Conservation (phyloP, 352 stramenopile species). For the Globisporangium viniferum region DNA sequence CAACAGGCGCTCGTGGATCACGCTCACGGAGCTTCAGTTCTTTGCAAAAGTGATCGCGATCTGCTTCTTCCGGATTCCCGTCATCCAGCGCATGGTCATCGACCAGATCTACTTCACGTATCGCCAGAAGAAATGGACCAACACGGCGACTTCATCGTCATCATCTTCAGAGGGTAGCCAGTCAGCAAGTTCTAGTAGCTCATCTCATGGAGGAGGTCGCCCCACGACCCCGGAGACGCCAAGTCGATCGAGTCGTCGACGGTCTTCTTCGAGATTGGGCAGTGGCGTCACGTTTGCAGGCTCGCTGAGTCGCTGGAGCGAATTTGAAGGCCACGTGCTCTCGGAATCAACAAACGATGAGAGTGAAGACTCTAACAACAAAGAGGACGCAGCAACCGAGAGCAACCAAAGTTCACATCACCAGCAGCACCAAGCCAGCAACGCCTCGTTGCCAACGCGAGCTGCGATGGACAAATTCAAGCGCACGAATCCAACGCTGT, state of each 20-base stretch:
- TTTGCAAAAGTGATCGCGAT: conserved; percentile 67
- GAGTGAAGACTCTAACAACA: conserved; percentile 12
- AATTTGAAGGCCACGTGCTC: conserved; percentile 48
- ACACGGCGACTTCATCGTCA: conserved; percentile 13
- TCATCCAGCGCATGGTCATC: conserved; percentile 49
- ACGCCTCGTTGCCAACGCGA: not conserved
- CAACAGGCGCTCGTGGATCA: conserved; percentile 49
- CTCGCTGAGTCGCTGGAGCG: conserved; percentile 53
- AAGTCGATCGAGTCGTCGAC: conserved; percentile 16
- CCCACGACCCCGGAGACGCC: conserved; percentile 1
- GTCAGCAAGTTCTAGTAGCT: not conserved
- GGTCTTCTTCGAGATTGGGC: conserved; percentile 42
- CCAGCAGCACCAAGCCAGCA: conserved; percentile 16
- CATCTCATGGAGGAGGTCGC: not conserved
- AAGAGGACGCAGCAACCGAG: not conserved
- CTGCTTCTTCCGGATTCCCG: conserved; percentile 63
- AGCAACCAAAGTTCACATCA: conserved; percentile 23
- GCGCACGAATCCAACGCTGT: conserved; percentile 53
- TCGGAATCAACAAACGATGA: conserved; percentile 23
- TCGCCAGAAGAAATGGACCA: conserved; percentile 45
- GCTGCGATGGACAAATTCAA: conserved; percentile 42
- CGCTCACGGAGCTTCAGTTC: conserved; percentile 54
- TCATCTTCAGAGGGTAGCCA: not conserved
- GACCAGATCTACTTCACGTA: conserved; percentile 58
- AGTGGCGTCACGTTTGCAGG: conserved; percentile 53